Base-by-base conservation (phyloP, 495 filamentous ascomycete species). In the Trichoderma erinaceum region DNA sequence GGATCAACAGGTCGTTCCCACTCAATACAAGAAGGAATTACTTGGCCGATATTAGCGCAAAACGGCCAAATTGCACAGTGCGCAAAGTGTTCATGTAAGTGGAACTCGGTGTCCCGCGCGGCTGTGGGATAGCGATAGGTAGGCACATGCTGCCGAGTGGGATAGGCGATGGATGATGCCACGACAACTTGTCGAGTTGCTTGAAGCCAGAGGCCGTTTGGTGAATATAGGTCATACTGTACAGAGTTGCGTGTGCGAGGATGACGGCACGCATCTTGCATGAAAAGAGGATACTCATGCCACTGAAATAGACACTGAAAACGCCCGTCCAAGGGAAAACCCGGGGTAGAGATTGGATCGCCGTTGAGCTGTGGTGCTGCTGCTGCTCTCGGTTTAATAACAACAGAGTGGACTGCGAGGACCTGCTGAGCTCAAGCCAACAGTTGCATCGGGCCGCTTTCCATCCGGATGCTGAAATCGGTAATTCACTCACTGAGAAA, bases 111-210 rank as follows among this genome's bases (percentile, higher is more conserved):
- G 18, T 52, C n/a, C 48, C 48, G 48, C 48, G 48, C 48, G n/a
- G 16, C 21, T 52, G 48, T 23, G 48, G 8, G 13, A 15, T 46
- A 29, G 29, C 29, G 29, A 29, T 29, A 29, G 29, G 29, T 29
- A 21, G 50, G 50, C 44, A 48, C 44, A 48, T 48, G 44, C 56
- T 27, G 27, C 56, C 56, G 27, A 52, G 27, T 61, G 56, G 56
- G 27, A 61, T 61, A 25, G 15, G n/a, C 27, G 56, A 61, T 32
- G 56, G 25, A 11, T 13, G 23, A 32, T 32, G 23, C 44, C 44
- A 48, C 44, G 56, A 32, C 56, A 12, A 10, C n/a, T 29, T 61
- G 3, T 46, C 2, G 1, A 16, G 13, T 25, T 25, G 27, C 56
- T 29, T 18, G 27, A 13, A 23, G 15, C 27, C 23, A 61, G 25